Base-by-base conservation (phyloP, 2,329 filamentous ascomycete species). In the Myrmaecium sp. region DNA sequence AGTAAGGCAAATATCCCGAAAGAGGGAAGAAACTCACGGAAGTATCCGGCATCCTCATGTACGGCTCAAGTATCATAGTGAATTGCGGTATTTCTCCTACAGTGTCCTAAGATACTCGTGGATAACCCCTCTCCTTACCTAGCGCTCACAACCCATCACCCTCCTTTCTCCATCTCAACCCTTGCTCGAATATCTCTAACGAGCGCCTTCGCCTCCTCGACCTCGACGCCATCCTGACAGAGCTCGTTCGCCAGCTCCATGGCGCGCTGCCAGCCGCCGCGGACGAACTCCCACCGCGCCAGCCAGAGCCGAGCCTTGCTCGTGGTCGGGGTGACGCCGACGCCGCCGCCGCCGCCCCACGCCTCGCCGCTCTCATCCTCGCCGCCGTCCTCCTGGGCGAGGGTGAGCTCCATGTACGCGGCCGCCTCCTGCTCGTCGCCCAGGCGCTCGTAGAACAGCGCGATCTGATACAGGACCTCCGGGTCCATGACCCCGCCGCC, bases 301-400 rank as follows among this genome's bases (percentile, higher is more conserved):
- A 98, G 68, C 89, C 89, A 98, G 62, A 94, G 71, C 13, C 89
- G 68, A 5, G 89, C 89, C 44, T 83, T 91, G 39, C 79, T 89
- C 5, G 89, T 98, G 11, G 84, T 83, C 4, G 75, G 72, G 5
- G 86, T 95, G 2, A 94, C 84, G 0, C 86, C 86, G 0, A 81
- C 81, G 0, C 82, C 69, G 5, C n/a, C 20, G 20, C 20, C 8
- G 20, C 20, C 8, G 20, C 5, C n/a, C 5, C n/a, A n/a, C n/a
- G 18, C 26, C 11, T 5, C 5, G 6, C 9, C 17, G 17, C 9
- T 12, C 10, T 52, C 47, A 14, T 45, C 46, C 3, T 62, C 54
- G 11, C 55, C 36, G 1, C 83, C 84, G 23, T 84, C 79, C 49
- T 98, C 89, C 46, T 95, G 89, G 10, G 83, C 80, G 10, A 98